Base-by-base conservation (phyloP, 805 yeast species). In the Torulaspora gathmanii region DNA sequence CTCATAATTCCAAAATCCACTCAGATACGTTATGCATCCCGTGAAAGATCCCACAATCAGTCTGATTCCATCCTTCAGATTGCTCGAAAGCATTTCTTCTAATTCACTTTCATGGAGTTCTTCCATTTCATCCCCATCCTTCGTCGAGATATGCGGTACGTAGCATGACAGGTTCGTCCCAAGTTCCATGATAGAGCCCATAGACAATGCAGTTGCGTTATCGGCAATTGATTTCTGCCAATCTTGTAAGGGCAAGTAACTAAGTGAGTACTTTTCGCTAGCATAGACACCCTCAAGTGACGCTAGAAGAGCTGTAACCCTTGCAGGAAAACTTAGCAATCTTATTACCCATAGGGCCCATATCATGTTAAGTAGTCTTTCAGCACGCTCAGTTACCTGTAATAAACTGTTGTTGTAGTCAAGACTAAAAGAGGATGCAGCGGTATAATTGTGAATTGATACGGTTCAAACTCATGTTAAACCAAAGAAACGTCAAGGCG, bases 1-100 rank as follows among this genome's bases (percentile, higher is more conserved):
- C 3, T 70, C 73, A 51, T 73, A 77, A 10, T 74, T 72, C 82
- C 83, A 79, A 57, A 76, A 79, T n/a, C 72, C 74, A 29, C 69
- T 58, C 2, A 46, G 37, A 37, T 54, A 59, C 15, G 49, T 31
- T 1, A 67, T 31, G 42, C 73, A 68, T 15, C 47, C 53, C 13
- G 46, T 42, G 13, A 58, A 36, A 3, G 42, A 35, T 1, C 46
- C 31, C 2, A 55, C 36, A 5, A 60, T 47, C 2, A 60, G 47
- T 1, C 53, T 42, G 3, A 55, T 45, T 20, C 61, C 58, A 25
- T 36, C 33, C 12, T 47, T 29, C 27, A 62, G 33, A 12, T 54
- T 58, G 22, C 49, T 33, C 12, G 49, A 44, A 3, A 56, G 37
- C 37, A 37, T 34, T 12, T 26, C 36, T n/a, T 47, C 33, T 15